Conservation (phyloP, 1,284 basidiomycete genomes). For the Puccinia coronata region DNA sequence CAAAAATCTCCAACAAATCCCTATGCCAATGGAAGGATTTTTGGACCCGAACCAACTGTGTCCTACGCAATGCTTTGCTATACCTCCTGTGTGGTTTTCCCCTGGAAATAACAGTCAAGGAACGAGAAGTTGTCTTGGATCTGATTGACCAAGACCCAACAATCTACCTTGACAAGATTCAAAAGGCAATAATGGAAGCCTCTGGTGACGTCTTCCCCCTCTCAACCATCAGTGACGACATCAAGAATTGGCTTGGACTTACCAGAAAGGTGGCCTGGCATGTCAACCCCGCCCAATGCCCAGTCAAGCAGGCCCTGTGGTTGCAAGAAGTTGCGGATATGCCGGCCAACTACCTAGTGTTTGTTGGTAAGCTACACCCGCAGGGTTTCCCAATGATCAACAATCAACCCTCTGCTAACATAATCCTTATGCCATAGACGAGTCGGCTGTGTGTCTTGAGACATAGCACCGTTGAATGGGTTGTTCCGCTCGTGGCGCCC, state of each 20-base stretch:
- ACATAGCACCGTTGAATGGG: not conserved
- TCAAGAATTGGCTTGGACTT: not conserved
- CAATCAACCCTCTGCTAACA: too few relatives aligned
- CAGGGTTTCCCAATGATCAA: not conserved
- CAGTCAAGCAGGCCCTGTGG: too few relatives aligned
- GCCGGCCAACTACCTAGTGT: too few relatives aligned
- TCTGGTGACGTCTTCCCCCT: not conserved
- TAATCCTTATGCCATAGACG: too few relatives aligned
- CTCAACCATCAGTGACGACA: not conserved
- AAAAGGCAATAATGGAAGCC: not conserved
- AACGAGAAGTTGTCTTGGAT: not conserved
- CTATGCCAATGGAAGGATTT: not conserved
- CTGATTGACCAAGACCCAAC: too few relatives aligned
- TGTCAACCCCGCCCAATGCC: too few relatives aligned
- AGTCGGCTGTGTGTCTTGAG: too few relatives aligned
- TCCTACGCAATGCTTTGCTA: not conserved
- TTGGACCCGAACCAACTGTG: not conserved
- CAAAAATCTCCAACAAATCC: too few relatives aligned
- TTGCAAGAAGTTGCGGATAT: too few relatives aligned
- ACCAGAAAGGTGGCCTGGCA: too few relatives aligned
- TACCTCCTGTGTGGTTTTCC: not conserved
- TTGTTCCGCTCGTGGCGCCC: not conserved
- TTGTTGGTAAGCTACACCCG: not conserved
- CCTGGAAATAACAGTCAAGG: not conserved
- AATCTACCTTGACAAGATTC: not conserved